phyloP scores from a whole-genome alignment of 768 basidiomycete genomes.

The Mycena sanguinolenta region DNA sequence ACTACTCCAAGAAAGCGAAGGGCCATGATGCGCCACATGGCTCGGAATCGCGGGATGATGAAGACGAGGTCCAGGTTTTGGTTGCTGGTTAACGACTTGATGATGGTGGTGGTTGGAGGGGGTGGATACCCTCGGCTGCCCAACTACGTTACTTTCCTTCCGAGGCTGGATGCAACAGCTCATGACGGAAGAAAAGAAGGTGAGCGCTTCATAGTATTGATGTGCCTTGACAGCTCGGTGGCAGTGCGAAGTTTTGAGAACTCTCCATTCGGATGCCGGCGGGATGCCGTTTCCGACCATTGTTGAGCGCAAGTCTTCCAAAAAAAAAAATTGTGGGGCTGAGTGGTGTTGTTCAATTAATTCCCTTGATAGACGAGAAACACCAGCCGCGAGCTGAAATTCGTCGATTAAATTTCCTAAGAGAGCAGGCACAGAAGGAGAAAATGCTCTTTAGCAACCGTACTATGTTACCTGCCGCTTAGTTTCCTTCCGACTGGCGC shows the following conservation, averaged over 20 bases:
- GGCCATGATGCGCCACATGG: slow-evolving; percentile 52
- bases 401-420: neutral
- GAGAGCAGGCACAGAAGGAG: neutral
- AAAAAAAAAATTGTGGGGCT: neutral
- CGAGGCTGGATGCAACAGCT: slow-evolving; percentile 73
- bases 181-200: slow-evolving; percentile 52
- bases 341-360: too few species aligned
- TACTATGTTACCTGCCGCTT: too few species aligned
- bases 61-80: slow-evolving; percentile 51
- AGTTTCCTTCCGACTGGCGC: neutral
- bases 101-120: slow-evolving; percentile 44
- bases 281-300: slow-evolving; percentile 4
- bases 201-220: neutral
- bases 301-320: neutral
- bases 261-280: slow-evolving; percentile 23
- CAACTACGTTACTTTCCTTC: slow-evolving; percentile 37
- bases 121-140: slow-evolving; percentile 50
- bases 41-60: slow-evolving; percentile 52
- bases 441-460: neutral
- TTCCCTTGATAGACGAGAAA: neutral
- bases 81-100: slow-evolving; percentile 66
- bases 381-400: neutral
- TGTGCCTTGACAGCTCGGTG: slow-evolving; percentile 16
- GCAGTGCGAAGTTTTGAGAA: slow-evolving; percentile 2
- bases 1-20: slow-evolving; percentile 52